Evolutionary conservation across 2,329 filamentous ascomycete species (phyloP), one percentile per base, ranked within the genome.

Genomic region (Exophiala spinifera): DNA sequence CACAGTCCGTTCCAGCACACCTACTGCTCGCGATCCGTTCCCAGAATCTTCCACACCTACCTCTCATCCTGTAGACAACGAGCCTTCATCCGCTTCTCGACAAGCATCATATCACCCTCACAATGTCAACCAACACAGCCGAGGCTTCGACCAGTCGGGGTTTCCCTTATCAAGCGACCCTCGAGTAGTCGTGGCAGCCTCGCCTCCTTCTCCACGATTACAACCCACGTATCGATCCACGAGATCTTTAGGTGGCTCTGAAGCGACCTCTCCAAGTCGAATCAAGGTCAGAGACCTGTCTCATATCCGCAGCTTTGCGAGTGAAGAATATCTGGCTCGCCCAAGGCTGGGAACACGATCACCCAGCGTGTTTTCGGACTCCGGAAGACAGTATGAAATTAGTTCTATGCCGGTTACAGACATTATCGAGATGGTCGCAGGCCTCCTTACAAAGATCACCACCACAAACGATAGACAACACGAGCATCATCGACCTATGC

Each of bases 391-490:
- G 68, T 99, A 96, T 70, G 94, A 97, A 72, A 96, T 99, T 65
- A 96, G 91, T 73, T 88, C 84, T 49, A 97, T 99, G 92, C 94
- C 94, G 49, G 95, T 97, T 51, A 85, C 87, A 61, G 92, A 99
- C 68, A 89, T 99, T 63, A 99, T 99, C 68, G 92, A 97, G 72
- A 97, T 99, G 94, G 94, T 99, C 3, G 94, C 94, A 3, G 94
- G 91, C 5, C 80, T 99, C 20, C 78, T 99, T 59, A 96, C 92
- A 53, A 97, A 97, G 72, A 99, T 99, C 65, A 97, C 94, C 4
- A 90, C 89, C 3, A 96, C 92, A 53, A 99, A 99, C 69, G 94
- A 99, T 69, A 77, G 87, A 48, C 91, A 97, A 69, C 92, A 97
- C 71, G 90, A 96, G 69, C 88, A 91, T 60, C 90, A 96, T 72